Base-by-base conservation (phyloP, 768 basidiomycete genomes). In the Agaricus subrufescens region DNA sequence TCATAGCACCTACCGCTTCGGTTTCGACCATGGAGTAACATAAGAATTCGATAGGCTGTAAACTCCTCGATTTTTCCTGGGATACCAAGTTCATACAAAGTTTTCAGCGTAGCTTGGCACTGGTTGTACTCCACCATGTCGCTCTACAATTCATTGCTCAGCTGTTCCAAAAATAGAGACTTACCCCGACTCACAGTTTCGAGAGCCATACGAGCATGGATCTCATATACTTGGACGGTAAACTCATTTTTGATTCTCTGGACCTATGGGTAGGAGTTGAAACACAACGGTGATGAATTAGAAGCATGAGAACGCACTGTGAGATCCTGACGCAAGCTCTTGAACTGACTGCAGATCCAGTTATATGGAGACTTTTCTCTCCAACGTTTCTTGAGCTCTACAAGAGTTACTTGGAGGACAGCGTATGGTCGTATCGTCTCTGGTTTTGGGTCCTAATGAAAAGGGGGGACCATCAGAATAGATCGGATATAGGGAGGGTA, bases 91-190 rank as follows among this genome's bases (percentile, higher is more conserved):
- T 96, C 94, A 71, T 99, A 98, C 26, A 99, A 82, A 50, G 83
- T 81, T 65, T 88, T 89, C 44, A 98, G 75, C 61, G 91, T 89
- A 30, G 89, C 89, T 70, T 98, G 94, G 72, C 97, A 99, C 71
- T 95, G 91, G 70, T 97, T 98, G 69, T 96, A 98, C 81, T 99
- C 97, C 61, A 97, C 94, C 80, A 99, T 90, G 70, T 99, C 97
- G 66, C 80, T 84, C 96, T 99, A 71, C 12, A 56, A 42, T 44
- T 5, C 14, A 40, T 30, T 40, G 2, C 54, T 56, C 54, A 50
- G 55, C 52, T 50, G 52, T 50, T 38, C 55, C 34, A 26, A 49
- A n/a, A n/a, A 26, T 26, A 11, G 31, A 52, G 31, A 50, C 31
- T 26, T 19, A 46, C 26, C 45, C 50, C 19, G 26, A 62, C 67